Percentiles rank a stretch among this genome's conserved stretches.
These are phyloP conservation scores for Neurospora sp. DNA, from an alignment of 2,329 filamentous ascomycete genomes.

Conservation along the genomic window DNA sequence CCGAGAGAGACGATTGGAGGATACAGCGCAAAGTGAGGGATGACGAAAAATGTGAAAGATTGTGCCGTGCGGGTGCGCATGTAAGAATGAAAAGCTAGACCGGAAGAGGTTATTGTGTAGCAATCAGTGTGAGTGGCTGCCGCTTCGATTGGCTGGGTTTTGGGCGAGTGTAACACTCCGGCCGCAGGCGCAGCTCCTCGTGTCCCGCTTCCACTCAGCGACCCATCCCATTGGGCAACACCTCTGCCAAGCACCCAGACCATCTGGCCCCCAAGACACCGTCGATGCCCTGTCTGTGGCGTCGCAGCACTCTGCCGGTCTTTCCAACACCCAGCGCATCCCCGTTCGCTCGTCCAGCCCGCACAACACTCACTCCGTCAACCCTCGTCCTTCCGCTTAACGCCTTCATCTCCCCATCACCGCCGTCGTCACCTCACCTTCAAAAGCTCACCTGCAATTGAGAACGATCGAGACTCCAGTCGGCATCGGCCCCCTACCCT, in stretches of 20 bases:
- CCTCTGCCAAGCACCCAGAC: not conserved
- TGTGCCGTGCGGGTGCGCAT: not conserved
- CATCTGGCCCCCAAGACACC: not conserved
- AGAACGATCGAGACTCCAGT: not conserved
- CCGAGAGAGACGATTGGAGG: not conserved
- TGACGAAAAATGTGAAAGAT: not conserved
- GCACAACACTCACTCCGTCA: not conserved
- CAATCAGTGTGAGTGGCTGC: not conserved
- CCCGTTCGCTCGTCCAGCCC: not conserved
- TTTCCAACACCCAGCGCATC: constrained; percentile 2
- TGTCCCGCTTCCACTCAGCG: not conserved
- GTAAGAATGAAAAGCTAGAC: not conserved
- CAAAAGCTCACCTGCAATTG: constrained; percentile 5
- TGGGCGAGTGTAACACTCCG: not conserved
- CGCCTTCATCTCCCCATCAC: constrained; percentile 2
- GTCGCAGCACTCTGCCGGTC: constrained; percentile 10
- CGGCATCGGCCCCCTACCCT: not conserved
- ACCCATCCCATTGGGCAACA: not conserved
- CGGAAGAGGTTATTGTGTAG: not conserved
- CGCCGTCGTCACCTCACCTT: not conserved
- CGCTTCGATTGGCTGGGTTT: not conserved
- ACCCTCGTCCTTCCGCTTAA: not conserved
- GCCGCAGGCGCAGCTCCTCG: not conserved
- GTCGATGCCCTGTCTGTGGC: not conserved
- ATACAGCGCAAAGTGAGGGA: not conserved